phyloP scores from a whole-genome alignment of 176 grass and related monocot species.

The Puya raimondii region DNA sequence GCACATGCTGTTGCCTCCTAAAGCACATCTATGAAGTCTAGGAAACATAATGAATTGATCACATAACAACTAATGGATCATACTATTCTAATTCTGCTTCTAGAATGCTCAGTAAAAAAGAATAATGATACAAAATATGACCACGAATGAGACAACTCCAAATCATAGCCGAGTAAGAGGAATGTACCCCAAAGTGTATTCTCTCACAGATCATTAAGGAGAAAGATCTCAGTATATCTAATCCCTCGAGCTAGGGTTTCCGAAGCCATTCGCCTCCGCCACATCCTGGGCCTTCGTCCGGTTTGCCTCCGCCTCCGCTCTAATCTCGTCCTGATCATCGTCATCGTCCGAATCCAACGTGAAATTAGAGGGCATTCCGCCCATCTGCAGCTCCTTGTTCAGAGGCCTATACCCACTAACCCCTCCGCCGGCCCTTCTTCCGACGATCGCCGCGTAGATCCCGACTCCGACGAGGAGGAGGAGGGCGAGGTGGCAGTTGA shows the following conservation, averaged over 20 bases:
- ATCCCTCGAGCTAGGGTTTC: slow-evolving; percentile 19
- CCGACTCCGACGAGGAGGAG: slow-evolving; percentile 40
- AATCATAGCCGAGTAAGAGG: too few relatives aligned
- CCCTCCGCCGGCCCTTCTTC: background rate
- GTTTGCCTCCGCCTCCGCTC: slow-evolving; percentile 12
- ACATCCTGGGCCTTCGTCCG: slow-evolving; percentile 27
- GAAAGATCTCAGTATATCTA: slow-evolving; percentile 14
- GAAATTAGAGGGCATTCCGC: slow-evolving; percentile 39
- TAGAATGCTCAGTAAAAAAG: too few relatives aligned
- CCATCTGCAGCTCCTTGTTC: slow-evolving; percentile 79
- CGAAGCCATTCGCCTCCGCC: slow-evolving; percentile 25
- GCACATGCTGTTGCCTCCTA: background rate
- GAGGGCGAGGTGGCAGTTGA: slow-evolving; percentile 84
- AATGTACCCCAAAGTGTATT: too few relatives aligned
- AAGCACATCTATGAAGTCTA: background rate
- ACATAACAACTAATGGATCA: background rate
- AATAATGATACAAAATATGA: too few relatives aligned
- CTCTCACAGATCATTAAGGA: background rate
- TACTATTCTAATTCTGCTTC: background rate
- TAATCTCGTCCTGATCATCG: slow-evolving; percentile 56
- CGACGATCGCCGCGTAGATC: slow-evolving; percentile 29
- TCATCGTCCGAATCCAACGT: slow-evolving; percentile 74
- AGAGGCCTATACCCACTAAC: slow-evolving; percentile 52
- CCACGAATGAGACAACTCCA: too few relatives aligned
- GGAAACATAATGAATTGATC: background rate